Evolutionary conservation across 495 filamentous ascomycete species (phyloP).

Genomic region (Xylaria bambusicola): DNA sequence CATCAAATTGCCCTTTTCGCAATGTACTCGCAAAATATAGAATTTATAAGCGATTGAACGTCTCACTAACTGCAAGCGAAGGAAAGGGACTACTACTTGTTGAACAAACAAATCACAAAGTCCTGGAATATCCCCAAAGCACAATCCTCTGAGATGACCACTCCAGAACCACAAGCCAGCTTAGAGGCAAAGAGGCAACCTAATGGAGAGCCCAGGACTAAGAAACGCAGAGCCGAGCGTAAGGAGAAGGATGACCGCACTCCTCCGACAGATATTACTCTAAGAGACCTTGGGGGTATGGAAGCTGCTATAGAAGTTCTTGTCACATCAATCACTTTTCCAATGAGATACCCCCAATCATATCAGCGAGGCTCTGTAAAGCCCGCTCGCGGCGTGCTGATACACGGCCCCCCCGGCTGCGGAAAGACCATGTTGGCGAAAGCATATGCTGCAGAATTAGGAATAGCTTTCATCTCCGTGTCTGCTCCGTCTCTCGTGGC

Average conservation of each 20-base stretch:
- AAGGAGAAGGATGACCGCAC: conserved; percentile 42
- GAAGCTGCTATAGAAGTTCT: conserved; percentile 76
- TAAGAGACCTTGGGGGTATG: conserved; percentile 83
- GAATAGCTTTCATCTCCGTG: conserved; percentile 83
- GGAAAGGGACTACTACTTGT: conserved; percentile 60
- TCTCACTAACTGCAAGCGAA: conserved; percentile 21
- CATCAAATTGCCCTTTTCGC: background rate
- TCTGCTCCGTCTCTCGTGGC: conserved; percentile 87
- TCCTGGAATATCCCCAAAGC: conserved; percentile 31
- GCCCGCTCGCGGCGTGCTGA: conserved; percentile 81
- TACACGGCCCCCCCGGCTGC: conserved; percentile 93
- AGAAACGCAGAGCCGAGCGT: conserved; percentile 59
- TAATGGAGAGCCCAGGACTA: conserved; percentile 69
- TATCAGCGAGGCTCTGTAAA: conserved; percentile 66
- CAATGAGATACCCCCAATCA: conserved; percentile 63
- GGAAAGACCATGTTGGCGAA: conserved; percentile 94
- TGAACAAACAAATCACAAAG: conserved; percentile 72
- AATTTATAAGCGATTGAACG: too few relatives aligned
- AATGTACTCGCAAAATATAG: conserved; percentile 9
- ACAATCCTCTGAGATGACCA: conserved; percentile 19
- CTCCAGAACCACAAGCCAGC: conserved; percentile 20
- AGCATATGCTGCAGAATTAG: conserved; percentile 83
- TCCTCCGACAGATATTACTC: conserved; percentile 73
- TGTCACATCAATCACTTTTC: conserved; percentile 78
- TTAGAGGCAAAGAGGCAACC: conserved; percentile 44